Percentiles rank a stretch among this genome's conserved stretches.
phyloP scores from a whole-genome alignment of 345 rosid species.

The Dimocarpus longan region DNA sequence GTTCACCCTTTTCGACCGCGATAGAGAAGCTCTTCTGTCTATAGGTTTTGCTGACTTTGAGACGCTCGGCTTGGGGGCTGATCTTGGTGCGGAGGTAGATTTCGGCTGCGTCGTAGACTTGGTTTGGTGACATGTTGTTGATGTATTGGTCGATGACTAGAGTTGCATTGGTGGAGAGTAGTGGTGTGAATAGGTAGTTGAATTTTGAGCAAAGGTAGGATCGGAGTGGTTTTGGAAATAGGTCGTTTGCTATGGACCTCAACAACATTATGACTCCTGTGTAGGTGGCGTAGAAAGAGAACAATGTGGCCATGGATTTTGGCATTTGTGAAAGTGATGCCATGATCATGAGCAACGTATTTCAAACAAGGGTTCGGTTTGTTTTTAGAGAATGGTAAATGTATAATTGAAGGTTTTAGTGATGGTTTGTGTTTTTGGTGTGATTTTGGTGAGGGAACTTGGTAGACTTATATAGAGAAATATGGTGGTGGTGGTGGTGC shows the following conservation, averaged over 20 bases:
- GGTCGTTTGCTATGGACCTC: slow-evolving; percentile 36
- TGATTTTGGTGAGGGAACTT: too few species aligned
- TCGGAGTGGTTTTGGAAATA: slow-evolving; percentile 35
- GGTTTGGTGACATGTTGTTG: slow-evolving; percentile 34
- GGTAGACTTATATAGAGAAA: too few species aligned
- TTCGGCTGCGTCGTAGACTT: slow-evolving; percentile 50
- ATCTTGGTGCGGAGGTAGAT: slow-evolving; percentile 49
- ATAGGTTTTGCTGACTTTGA: slow-evolving; percentile 42
- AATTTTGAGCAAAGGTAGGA: slow-evolving; percentile 25
- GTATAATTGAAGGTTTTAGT: too few species aligned
- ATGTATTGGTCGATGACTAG: slow-evolving; percentile 37
- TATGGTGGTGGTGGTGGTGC: too few species aligned
- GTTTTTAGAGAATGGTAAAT: too few species aligned
- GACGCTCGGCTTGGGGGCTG: slow-evolving; percentile 37
- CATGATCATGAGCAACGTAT: too few species aligned
- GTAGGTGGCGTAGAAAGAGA: slow-evolving; percentile 45
- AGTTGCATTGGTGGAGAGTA: slow-evolving; percentile 11
- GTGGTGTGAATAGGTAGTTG: slow-evolving; percentile 29
- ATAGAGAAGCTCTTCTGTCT: slow-evolving; percentile 34
- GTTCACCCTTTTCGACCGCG: slow-evolving; percentile 43
- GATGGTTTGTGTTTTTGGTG: too few species aligned
- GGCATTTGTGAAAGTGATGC: slow-evolving; percentile 15
- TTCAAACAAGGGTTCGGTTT: too few species aligned
- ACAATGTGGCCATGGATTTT: slow-evolving; percentile 30
- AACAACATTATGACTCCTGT: slow-evolving; percentile 32